Base-by-base conservation (phyloP, 345 rosid genomes). In the Conringia planisiliqua region DNA sequence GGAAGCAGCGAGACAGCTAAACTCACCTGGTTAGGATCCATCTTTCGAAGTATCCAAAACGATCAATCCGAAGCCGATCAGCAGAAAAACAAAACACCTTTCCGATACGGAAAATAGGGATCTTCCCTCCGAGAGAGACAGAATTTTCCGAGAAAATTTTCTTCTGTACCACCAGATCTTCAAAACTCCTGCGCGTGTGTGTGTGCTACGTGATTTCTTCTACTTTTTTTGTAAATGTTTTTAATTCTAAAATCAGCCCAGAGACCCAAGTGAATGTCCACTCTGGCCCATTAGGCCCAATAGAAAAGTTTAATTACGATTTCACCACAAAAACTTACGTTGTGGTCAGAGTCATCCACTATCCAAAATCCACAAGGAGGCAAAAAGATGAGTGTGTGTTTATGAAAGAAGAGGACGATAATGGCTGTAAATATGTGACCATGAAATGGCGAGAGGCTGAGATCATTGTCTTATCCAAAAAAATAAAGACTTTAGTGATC, bases 21-120 rank as follows among this genome's bases (percentile, higher is more conserved):
- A 39, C 14, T 57, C 51, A 78, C 81, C 81, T 78, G 81, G 16
- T 78, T 78, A 39, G 81, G 73, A 50, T 78, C 81, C 81, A 78
- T 78, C 63, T 66, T 52, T 60, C 42, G 58, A 50, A 42, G 27
- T 39, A 72, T 52, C 77, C 66, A 11, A 71, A 30, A 13, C 46
- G 20, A 77, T 77, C 56, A 71, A 66, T 57, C 18, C 48, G 24
- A 18, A 47, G 55, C 47, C 52, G 67, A 77, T 58, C 67, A 64
- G 62, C 66, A 64, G 68, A 64, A 58, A 57, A 16, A 39, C 43
- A 11, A 40, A 42, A 40, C 64, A 56, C 50, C 61, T 65, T 13
- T 72, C 10, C 58, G 44, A 38, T 51, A n/a, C 33, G 5, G 24
- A 70, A 64, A 11, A 3, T 44, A 43, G 36, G 14, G 57, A 71